Base-by-base conservation (phyloP, 2,329 filamentous ascomycete genomes). In the Biscogniauxia marginata region DNA sequence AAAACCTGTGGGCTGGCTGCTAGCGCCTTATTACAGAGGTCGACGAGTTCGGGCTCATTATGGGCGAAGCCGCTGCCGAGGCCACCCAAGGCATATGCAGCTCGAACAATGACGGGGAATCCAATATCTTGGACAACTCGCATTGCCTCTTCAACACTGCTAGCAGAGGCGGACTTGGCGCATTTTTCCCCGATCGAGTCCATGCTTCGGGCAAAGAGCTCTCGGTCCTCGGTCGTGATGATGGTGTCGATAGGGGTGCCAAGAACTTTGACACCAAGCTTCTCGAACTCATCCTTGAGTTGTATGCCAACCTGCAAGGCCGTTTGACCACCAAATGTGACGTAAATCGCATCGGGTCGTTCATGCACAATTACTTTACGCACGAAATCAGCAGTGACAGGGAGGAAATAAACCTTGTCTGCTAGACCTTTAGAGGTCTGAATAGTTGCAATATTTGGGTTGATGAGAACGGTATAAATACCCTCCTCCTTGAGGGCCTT, bases 361-460 rank as follows among this genome's bases (percentile, higher is more conserved):
- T 99, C 95, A 69, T 96, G 89, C 71, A 91, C 83, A 71, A 99
- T 98, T 71, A 99, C 93, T 77, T 98, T 98, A 71, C 93, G 90
- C 46, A 99, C 95, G 65, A 97, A 98, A 53, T 98, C 93, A 56
- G 93, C 90, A 59, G 93, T 98, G 71, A 99, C 95, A 0, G 95
- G 95, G 46, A 98, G 81, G 82, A 98, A 99, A 78, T 98, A 99
- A 51, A 99, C 95, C 80, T 98, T 98, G 75, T 99, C 95, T 13
- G 95, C 95, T 52, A 99, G 80, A 63, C 95, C 95, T 78, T 97
- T 97, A 52, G 95, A 98, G 4, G 95, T 99, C 74, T 99, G 95
- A 61, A 98, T 98, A 0, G 95, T 99, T 64, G 95, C 95, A 72
- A 99, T 98, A 73, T 99, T 99, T 56, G 95, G 95, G 78, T 99